Conservation (phyloP, 2,329 filamentous ascomycete species). For the Magnaporthiopsis poae region DNA sequence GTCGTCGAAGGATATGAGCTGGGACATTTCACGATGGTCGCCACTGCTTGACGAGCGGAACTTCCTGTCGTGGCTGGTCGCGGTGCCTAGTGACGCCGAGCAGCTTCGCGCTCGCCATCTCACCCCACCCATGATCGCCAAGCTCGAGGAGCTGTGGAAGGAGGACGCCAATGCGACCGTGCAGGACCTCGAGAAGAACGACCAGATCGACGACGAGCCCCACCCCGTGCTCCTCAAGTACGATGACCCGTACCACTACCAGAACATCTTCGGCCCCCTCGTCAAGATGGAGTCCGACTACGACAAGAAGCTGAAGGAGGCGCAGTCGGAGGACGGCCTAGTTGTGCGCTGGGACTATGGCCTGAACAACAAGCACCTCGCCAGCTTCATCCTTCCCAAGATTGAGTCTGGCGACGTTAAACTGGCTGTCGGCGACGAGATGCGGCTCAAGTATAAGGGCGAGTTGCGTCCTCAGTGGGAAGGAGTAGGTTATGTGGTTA, state of each 20-base stretch:
- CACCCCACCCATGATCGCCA: slow-evolving; percentile 87
- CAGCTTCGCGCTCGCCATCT: slow-evolving; percentile 90
- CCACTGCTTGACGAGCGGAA: slow-evolving; percentile 93
- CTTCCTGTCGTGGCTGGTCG: slow-evolving; percentile 88
- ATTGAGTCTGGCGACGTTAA: slow-evolving; percentile 97
- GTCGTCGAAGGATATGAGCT: slow-evolving; percentile 98
- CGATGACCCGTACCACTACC: slow-evolving; percentile 95
- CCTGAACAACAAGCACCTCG: slow-evolving; percentile 92
- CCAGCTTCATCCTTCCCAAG: slow-evolving; percentile 91
- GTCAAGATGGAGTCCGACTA: slow-evolving; percentile 99
- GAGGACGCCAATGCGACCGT: slow-evolving; percentile 83
- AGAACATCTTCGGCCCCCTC: slow-evolving; percentile 94
- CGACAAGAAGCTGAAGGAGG: slow-evolving; percentile 96
- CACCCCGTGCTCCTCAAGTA: slow-evolving; percentile 86
- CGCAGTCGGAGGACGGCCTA: slow-evolving; percentile 91
- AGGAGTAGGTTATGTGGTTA: slow-evolving; percentile 96
- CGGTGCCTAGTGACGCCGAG: slow-evolving; percentile 80
- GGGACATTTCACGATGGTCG: slow-evolving; percentile 97
- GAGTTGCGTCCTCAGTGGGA: slow-evolving; percentile 90
- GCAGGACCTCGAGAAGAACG: slow-evolving; percentile 80
- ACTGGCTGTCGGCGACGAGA: slow-evolving; percentile 93
- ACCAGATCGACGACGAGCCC: slow-evolving; percentile 88
- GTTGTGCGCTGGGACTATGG: slow-evolving; percentile 90
- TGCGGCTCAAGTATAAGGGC: slow-evolving; percentile 93
- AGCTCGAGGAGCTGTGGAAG: slow-evolving; percentile 97